Evolutionary conservation across 495 filamentous ascomycete genomes (phyloP).

Genomic region (Penicillium coffeae): DNA sequence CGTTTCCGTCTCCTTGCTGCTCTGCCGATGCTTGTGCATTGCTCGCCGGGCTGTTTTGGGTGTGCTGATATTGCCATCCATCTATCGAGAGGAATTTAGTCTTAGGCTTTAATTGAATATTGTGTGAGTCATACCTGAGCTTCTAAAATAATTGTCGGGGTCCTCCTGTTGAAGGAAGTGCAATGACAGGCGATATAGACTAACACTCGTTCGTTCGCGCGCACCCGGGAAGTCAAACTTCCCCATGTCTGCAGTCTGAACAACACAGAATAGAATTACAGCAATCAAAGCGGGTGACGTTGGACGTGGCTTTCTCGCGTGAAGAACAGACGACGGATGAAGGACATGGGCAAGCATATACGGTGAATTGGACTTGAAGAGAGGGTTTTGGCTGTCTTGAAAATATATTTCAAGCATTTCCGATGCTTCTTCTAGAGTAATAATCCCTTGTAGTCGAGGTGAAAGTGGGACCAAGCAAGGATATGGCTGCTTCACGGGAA

Average conservation of each 20-base stretch:
- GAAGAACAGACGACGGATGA: conserved; percentile 31
- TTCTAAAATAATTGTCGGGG: conserved; percentile 21
- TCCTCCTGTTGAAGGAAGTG: conserved; percentile 17
- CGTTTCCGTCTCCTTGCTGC: conserved; percentile 7
- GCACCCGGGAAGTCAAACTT: conserved; percentile 25
- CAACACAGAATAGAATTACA: conserved; percentile 37
- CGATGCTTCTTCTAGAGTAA: conserved; percentile 41
- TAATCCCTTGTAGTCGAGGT: conserved; percentile 34
- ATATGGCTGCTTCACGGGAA: conserved; percentile 7
- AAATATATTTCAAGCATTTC: conserved; percentile 52
- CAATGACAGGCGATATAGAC: conserved; percentile 28
- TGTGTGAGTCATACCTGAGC: too few species aligned
- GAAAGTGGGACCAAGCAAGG: conserved; percentile 25
- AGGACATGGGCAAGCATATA: conserved; percentile 39
- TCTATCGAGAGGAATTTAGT: conserved; percentile 3
- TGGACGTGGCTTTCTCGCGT: conserved; percentile 27
- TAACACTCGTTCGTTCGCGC: conserved; percentile 22
- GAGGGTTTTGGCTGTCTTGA: conserved; percentile 37
- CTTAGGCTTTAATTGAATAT: too few species aligned
- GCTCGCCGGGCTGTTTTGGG: conserved; percentile 1
- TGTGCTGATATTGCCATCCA: conserved; percentile 17
- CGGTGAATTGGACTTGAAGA: conserved; percentile 33
- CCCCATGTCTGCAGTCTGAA: conserved; percentile 35
- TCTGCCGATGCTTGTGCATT: conserved; percentile 5
- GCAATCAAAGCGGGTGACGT: conserved; percentile 33